These are phyloP conservation scores for Ambrosiella xylebori DNA, from an alignment of 2,329 filamentous ascomycete species.

Conservation along the genomic window DNA sequence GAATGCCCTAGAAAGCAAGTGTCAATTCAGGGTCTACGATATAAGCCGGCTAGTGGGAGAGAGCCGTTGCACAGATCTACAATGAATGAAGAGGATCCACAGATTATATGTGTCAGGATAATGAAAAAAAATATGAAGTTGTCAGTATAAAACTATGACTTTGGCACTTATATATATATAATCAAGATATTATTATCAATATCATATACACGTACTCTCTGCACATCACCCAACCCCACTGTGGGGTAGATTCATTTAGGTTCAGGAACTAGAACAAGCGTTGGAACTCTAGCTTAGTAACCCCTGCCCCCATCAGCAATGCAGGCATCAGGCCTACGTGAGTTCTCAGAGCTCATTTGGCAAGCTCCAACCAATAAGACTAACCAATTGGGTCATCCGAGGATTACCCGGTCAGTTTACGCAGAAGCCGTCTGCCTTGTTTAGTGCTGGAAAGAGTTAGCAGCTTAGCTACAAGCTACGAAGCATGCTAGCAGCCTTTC, in stretches of 20 bases:
- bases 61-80: no score
- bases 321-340: slow-evolving; percentile 12
- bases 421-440: slow-evolving; percentile 12
- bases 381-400: slow-evolving; percentile 1
- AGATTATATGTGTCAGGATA: no score
- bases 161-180: no score
- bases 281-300: neutral
- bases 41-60: no score
- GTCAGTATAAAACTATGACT: no score
- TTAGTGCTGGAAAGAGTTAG: no score
- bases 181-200: no score
- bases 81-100: no score
- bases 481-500: slow-evolving; percentile 5
- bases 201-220: no score
- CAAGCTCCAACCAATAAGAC: slow-evolving; percentile 11
- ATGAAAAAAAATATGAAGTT: no score
- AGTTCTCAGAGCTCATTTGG: slow-evolving; percentile 1
- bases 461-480: neutral
- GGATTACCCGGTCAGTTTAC: slow-evolving; percentile 13
- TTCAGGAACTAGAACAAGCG: neutral
- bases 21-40: no score
- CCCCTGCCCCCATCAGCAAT: slow-evolving; percentile 1
- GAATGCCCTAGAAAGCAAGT: no score
- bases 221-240: neutral
- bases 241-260: neutral